These are phyloP conservation scores for Papiliotrema laurentii DNA, from an alignment of 1,284 basidiomycete genomes.

Conservation along the genomic window DNA sequence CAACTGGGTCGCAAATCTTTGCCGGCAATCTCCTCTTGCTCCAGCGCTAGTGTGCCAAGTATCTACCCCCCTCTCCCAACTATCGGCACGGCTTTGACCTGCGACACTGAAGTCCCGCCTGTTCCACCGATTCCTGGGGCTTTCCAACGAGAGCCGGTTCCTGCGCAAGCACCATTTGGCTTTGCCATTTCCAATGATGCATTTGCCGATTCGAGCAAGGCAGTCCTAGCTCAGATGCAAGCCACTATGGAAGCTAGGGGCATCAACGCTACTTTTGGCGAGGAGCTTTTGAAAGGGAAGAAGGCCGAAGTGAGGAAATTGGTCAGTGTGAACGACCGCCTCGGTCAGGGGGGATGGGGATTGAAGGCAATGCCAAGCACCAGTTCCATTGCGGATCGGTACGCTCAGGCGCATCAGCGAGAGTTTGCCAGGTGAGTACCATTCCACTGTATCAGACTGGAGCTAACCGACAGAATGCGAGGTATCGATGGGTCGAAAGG, in stretches of 20 bases:
- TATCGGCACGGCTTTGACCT: no score
- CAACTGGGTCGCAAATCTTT: conserved; percentile 29
- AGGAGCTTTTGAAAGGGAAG: conserved; percentile 41
- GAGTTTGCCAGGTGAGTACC: conserved; percentile 40
- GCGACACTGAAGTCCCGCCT: conserved; percentile 8
- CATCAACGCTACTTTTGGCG: conserved; percentile 9
- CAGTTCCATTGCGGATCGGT: conserved; percentile 22
- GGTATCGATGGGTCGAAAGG: conserved; percentile 12
- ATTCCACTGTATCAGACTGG: not conserved
- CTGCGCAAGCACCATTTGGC: conserved; percentile 28
- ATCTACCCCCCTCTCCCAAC: conserved; percentile 34
- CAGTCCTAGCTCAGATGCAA: conserved; percentile 39
- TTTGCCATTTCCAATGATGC: conserved; percentile 22
- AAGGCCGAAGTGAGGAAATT: conserved; percentile 33
- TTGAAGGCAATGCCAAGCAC: conserved; percentile 9
- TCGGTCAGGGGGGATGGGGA: conserved; percentile 36
- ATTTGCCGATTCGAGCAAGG: conserved; percentile 33
- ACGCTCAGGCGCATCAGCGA: conserved; percentile 33
- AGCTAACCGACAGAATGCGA: conserved; percentile 23
- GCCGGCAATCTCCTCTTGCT: conserved; percentile 24
- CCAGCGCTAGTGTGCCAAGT: conserved; percentile 10
- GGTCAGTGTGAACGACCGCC: conserved; percentile 23
- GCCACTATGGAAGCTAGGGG: conserved; percentile 20
- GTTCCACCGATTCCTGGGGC: conserved; percentile 5
- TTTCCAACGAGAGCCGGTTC: not conserved